These are phyloP conservation scores for Haplosporangium sp. DNA, from an alignment of 371 early-diverging fungal genomes.

Conservation along the genomic window DNA sequence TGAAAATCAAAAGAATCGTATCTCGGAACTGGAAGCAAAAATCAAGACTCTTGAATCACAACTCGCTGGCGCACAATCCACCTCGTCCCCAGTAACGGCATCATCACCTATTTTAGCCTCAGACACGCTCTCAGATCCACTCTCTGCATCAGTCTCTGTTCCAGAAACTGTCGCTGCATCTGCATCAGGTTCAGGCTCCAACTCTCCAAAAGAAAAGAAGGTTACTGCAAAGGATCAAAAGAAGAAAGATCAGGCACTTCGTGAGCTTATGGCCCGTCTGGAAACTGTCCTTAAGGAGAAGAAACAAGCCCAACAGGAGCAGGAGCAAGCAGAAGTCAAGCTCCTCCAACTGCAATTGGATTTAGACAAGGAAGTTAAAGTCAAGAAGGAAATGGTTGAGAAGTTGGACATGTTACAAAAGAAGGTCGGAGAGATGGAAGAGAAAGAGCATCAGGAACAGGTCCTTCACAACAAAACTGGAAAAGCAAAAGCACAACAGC, in stretches of 20 bases:
- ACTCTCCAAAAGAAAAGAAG: constrained; percentile 50
- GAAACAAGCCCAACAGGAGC: constrained; percentile 51
- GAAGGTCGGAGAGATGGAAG: constrained; percentile 61
- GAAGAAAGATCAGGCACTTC: constrained; percentile 50
- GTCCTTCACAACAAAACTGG: constrained; percentile 6
- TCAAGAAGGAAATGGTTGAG: constrained; percentile 63
- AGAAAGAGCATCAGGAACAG: constrained; percentile 15
- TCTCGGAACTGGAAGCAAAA: constrained; percentile 30
- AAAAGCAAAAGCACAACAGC: constrained; percentile 2
- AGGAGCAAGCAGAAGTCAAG: constrained; percentile 51
- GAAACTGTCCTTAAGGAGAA: constrained; percentile 51
- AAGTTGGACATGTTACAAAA: constrained; percentile 59
- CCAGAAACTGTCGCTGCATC: constrained; percentile 32
- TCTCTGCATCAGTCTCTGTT: constrained; percentile 29
- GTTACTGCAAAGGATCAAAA: constrained; percentile 43
- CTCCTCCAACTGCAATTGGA: constrained; percentile 54
- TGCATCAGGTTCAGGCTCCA: constrained; percentile 26
- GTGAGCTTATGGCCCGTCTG: constrained; percentile 48
- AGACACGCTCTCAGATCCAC: constrained; percentile 34
- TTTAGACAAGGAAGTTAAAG: constrained; percentile 63
- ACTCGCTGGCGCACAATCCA: background rate
- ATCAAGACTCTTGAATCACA: constrained; percentile 29
- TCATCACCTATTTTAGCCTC: constrained; percentile 7
- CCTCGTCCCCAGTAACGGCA: constrained; percentile 1
- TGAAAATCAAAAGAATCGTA: constrained; percentile 24